These are phyloP conservation scores for Phytophthora tentaculata DNA, from an alignment of 352 stramenopile species.

Conservation along the genomic window DNA sequence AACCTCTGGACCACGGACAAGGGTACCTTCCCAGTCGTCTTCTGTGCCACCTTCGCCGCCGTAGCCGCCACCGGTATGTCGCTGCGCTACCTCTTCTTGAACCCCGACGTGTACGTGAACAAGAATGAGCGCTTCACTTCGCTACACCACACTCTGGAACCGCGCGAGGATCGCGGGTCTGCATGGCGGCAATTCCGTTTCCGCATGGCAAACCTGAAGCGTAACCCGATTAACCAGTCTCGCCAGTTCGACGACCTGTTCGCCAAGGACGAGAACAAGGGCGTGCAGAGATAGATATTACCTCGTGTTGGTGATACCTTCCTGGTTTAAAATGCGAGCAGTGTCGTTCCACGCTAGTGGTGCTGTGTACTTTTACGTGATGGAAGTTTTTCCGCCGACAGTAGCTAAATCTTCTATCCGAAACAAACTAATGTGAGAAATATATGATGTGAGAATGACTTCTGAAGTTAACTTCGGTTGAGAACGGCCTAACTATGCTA, in stretches of 20 bases:
- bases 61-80: conserved; percentile 39
- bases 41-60: conserved; percentile 46
- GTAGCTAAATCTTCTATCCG: too few relatives aligned
- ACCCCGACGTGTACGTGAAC: conserved; percentile 73
- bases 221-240: conserved; percentile 80
- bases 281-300: background rate
- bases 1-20: conserved; percentile 73
- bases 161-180: conserved; percentile 43
- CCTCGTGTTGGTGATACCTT: too few relatives aligned
- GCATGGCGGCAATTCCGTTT: conserved; percentile 63
- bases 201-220: conserved; percentile 63
- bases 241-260: conserved; percentile 57
- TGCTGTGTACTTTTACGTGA: too few relatives aligned
- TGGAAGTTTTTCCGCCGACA: too few relatives aligned
- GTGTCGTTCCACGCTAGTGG: too few relatives aligned
- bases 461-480: too few relatives aligned
- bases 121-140: conserved; percentile 55
- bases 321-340: too few relatives aligned
- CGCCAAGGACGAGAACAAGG: conserved; percentile 22
- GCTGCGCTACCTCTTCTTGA: conserved; percentile 53
- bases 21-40: conserved; percentile 65
- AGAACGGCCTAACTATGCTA: too few relatives aligned
- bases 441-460: too few relatives aligned
- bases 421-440: too few relatives aligned
- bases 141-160: conserved; percentile 51